Base-by-base conservation (phyloP, 257 asterid genomes). In the Solanum paucissectum region DNA sequence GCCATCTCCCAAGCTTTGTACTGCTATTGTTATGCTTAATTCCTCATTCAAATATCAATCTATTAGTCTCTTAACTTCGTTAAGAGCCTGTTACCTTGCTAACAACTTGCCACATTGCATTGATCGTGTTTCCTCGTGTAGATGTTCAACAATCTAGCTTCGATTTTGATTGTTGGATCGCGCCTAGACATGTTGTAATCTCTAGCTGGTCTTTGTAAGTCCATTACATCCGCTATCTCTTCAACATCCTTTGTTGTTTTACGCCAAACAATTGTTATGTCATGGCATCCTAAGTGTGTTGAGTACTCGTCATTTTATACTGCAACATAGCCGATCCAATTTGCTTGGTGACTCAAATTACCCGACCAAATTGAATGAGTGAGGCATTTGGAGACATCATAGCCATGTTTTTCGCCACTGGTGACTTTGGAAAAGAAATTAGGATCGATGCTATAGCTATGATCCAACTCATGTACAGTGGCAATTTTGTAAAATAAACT, bases 1-100 rank as follows among this genome's bases (percentile, higher is more conserved):
- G 3, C 89, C 93, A 23, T 86, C 44, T 7, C 91, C 91, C 32
- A 91, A 83, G 23, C 89, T 91, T 12, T 91, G 91, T 11, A 91
- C 91, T 6, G 90, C 89, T 2, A 89, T 40, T 40, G 4, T 40
- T 40, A 40, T 40, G 46, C 46, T 40, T 40, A 40, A 40, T 40
- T 40, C 46, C 12, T 40, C 12, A 40, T 40, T 40, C 12, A 9
- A 40, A 40, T 40, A 40, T 40, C 4, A 1, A 42, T 46, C 2
- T 46, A 46, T 46, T 2, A 46, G 16, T 46, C 7, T 46, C 55
- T 46, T 46, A 46, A 46, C 55, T 12, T 46, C 18, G 20, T 13
- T 0, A 46, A 13, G 6, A 46, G 13, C 7, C 6, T 46, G 18
- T 12, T 46, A 12, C 20, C 55, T 46, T 46, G 55, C 55, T 46